Percentiles rank a stretch among this genome's conserved stretches.
phyloP scores from a whole-genome alignment of 2,329 filamentous ascomycete species.

The Sporothrix humicola region DNA sequence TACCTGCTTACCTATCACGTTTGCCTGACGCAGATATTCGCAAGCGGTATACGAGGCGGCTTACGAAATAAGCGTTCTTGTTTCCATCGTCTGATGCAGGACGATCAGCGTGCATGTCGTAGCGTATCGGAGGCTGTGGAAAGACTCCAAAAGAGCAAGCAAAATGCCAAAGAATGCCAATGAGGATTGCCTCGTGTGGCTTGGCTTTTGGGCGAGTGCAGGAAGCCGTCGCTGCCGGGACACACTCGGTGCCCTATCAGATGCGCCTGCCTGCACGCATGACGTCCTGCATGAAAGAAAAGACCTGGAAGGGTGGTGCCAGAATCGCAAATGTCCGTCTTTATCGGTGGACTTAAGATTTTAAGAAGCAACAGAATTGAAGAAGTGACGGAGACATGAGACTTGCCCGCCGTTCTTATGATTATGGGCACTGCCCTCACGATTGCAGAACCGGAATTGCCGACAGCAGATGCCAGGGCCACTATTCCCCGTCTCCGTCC shows the following conservation, averaged over 20 bases:
- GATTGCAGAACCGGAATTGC: background rate
- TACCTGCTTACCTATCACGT: background rate
- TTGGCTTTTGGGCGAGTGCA: conserved; percentile 18
- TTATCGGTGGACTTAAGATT: background rate
- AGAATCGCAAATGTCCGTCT: too few relatives aligned
- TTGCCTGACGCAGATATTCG: background rate
- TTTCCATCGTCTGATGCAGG: background rate
- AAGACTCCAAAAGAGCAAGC: background rate
- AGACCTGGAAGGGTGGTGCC: background rate
- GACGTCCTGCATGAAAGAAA: conserved; percentile 21
- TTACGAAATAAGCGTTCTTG: background rate
- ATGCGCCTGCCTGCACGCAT: conserved; percentile 9
- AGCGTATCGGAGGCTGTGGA: conserved; percentile 19
- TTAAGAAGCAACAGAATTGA: background rate
- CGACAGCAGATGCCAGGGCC: background rate
- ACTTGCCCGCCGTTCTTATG: background rate
- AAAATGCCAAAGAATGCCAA: background rate
- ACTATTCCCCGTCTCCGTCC: background rate
- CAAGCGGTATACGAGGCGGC: background rate
- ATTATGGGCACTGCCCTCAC: background rate
- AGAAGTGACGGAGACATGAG: background rate
- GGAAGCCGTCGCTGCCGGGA: conserved; percentile 16
- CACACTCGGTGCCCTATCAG: conserved; percentile 1
- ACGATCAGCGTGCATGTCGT: background rate
- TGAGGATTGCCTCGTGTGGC: background rate